Evolutionary conservation across 306 rosid genomes (phyloP), one percentile per base, ranked within the genome.

Genomic region (Cicer cuneatum): DNA sequence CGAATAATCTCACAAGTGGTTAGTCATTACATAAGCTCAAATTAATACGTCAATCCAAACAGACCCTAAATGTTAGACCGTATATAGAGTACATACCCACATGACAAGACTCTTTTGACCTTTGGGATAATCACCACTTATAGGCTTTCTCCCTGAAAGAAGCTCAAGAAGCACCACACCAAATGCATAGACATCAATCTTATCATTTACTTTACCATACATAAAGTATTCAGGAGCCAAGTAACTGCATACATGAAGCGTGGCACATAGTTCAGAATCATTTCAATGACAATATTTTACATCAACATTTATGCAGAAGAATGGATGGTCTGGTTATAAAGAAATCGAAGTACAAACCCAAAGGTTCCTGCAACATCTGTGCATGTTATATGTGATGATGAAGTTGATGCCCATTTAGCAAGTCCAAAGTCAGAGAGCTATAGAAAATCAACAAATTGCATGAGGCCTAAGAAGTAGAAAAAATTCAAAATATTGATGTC

Each of bases 371-470:
- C 93, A 86, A 94, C 97, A 68, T 94, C 97, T 1, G 90, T 86
- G 87, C 97, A 94, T 47, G 90, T 90, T 86, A 90, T 87, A 15
- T 90, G 90, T 15, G 96, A 79, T 11, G 97, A 83, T 0, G 90
- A 76, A 60, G 87, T 74, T 45, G 96, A 84, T 65, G 96, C 96
- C 93, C 90, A 90, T 84, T 79, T 92, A 45, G 99, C 97, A 9
- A 95, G 97, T 78, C 99, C 99, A 74, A 95, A 95, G 85, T 95
- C 99, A 79, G 98, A 95, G n/a, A 95, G 94, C 99, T 95, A 87
- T 42, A 74, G 43, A 12, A 75, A 45, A 74, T 69, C 43, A 73
- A 80, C 18, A 68, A 61, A 62, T 12, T 69, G 5, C n/a, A 41
- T 71, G 11, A 76, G 72, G 10, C 62, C 59, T 66, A 39, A 66